These are phyloP conservation scores for Ustilago sp. DNA, from an alignment of 1,284 basidiomycete species.

Conservation along the genomic window DNA sequence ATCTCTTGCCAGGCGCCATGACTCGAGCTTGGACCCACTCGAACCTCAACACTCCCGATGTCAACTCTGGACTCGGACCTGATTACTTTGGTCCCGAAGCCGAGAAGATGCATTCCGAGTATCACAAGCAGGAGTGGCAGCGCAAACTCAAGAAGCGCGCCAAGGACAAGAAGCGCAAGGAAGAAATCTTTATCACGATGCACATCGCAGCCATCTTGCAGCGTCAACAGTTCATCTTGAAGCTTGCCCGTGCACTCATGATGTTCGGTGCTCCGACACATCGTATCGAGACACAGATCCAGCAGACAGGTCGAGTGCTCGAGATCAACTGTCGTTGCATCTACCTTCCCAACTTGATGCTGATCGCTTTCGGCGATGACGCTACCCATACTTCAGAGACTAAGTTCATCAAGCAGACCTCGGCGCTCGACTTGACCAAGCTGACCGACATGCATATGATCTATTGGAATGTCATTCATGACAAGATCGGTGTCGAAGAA, in stretches of 20 bases:
- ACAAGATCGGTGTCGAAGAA: constrained; percentile 83
- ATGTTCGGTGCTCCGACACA: constrained; percentile 95
- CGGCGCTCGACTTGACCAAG: constrained; percentile 64
- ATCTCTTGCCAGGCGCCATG: constrained; percentile 34
- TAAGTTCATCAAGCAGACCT: constrained; percentile 73
- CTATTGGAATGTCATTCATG: constrained; percentile 90
- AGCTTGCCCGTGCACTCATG: constrained; percentile 89
- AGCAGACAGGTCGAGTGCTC: constrained; percentile 84
- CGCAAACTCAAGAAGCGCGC: constrained; percentile 63
- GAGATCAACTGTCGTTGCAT: constrained; percentile 86
- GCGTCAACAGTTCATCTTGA: constrained; percentile 89
- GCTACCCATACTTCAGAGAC: constrained; percentile 86
- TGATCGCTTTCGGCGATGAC: constrained; percentile 75
- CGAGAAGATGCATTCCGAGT: constrained; percentile 46
- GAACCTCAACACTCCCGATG: constrained; percentile 58
- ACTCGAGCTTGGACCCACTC: constrained; percentile 51
- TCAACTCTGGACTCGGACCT: constrained; percentile 29
- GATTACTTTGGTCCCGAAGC: constrained; percentile 62
- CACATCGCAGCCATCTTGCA: constrained; percentile 88
- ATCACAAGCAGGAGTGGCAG: constrained; percentile 63
- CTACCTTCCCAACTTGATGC: constrained; percentile 85
- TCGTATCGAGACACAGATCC: constrained; percentile 86
- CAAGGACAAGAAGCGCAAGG: constrained; percentile 64
- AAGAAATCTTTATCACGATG: constrained; percentile 77
- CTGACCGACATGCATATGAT: constrained; percentile 79